A percentile compares a stretch with the other conserved stretches of the same genome.
phyloP scores from a whole-genome alignment of 2,329 filamentous ascomycete species.

The Fragosphaeria purpurea region DNA sequence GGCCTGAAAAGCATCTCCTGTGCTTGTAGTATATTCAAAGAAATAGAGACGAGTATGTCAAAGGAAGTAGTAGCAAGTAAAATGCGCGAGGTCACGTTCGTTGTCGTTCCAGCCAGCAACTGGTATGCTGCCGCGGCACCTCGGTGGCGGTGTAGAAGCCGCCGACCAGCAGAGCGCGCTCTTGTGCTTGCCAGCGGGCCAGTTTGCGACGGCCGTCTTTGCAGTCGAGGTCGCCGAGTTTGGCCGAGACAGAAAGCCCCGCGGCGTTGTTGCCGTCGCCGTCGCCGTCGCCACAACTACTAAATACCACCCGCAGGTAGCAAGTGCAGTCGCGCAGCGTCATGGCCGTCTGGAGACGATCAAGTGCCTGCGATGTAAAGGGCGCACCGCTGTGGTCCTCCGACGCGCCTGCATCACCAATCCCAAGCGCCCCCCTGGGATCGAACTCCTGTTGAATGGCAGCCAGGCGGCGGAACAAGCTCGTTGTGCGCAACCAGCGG shows the following conservation, averaged over 20 bases:
- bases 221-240: conserved; percentile 67
- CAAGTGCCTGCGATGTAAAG: conserved; percentile 18
- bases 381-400: neutral
- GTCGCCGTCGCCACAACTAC: conserved; percentile 24
- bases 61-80: neutral
- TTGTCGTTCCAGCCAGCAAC: conserved; percentile 16
- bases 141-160: conserved; percentile 51
- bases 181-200: conserved; percentile 56
- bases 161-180: conserved; percentile 51
- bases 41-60: neutral
- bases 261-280: neutral
- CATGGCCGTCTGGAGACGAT: conserved; percentile 60
- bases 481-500: conserved; percentile 27
- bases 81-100: neutral
- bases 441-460: conserved; percentile 25
- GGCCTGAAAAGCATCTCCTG: no score
- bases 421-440: conserved; percentile 8
- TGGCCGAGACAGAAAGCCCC: conserved; percentile 35
- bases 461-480: conserved; percentile 33
- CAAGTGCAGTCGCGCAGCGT: conserved; percentile 71
- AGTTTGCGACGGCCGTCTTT: conserved; percentile 60
- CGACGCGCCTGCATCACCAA: neutral
- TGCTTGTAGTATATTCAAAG: neutral
- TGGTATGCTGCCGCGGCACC: conserved; percentile 13
- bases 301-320: conserved; percentile 47